Conservation (phyloP, 495 filamentous ascomycete genomes). For the Lasiosphaeria ovina region DNA sequence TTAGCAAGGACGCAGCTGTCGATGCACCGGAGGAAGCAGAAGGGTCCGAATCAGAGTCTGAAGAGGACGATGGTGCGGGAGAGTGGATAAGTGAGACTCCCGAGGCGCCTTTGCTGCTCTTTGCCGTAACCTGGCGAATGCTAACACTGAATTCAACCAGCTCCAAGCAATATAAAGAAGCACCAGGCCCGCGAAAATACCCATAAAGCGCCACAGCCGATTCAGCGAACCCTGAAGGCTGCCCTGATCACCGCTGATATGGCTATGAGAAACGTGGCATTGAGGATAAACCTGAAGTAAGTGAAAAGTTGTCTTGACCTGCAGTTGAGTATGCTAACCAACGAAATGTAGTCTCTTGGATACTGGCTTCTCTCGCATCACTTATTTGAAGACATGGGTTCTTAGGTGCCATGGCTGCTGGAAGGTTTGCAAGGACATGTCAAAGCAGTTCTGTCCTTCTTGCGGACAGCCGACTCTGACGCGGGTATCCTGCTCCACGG, state of each 20-base stretch:
- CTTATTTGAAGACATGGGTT: constrained; percentile 78
- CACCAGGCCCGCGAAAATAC: constrained; percentile 68
- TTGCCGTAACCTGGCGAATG: not conserved
- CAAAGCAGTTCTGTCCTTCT: constrained; percentile 87
- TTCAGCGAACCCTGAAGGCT: constrained; percentile 68
- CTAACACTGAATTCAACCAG: constrained; percentile 14
- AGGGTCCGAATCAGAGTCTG: constrained; percentile 7
- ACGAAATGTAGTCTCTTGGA: constrained; percentile 59
- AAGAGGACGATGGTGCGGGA: constrained; percentile 30
- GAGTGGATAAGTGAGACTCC: constrained; percentile 68
- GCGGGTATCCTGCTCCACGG: constrained; percentile 80
- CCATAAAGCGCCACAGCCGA: constrained; percentile 38
- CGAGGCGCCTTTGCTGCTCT: not conserved
- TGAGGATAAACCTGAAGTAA: constrained; percentile 87
- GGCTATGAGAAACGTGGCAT: constrained; percentile 92
- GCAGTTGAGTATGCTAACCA: constrained; percentile 9
- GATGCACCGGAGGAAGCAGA: constrained; percentile 64
- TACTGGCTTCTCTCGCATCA: constrained; percentile 69
- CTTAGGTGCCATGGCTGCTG: constrained; percentile 96
- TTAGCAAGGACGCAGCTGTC: constrained; percentile 45
- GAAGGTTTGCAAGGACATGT: constrained; percentile 76
- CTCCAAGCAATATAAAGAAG: constrained; percentile 85
- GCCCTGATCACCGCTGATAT: constrained; percentile 92
- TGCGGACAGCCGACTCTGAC: constrained; percentile 88
- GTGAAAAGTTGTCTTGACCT: constrained; percentile 1